Conservation (phyloP, 257 asterid genomes). For the Solanum raphanifolium region DNA sequence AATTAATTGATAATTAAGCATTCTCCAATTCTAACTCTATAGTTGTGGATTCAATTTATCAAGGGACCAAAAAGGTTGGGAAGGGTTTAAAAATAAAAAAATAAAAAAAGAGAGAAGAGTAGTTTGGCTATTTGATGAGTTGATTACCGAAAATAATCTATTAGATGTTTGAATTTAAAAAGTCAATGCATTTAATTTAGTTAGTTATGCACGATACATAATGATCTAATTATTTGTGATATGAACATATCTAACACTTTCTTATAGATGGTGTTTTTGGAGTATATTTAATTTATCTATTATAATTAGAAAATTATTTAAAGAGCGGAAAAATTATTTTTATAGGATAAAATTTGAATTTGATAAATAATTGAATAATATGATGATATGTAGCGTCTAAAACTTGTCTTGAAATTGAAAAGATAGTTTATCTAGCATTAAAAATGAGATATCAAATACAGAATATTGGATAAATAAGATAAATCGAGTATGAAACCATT, state of each 20-base stretch:
- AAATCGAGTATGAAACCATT: no score
- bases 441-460: no score
- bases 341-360: no score
- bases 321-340: not conserved
- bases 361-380: no score
- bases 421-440: no score
- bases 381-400: not conserved
- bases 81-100: no score
- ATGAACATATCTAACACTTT: not conserved
- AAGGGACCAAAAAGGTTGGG: no score
- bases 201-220: not conserved
- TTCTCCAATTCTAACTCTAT: not conserved
- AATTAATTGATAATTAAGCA: not conserved
- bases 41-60: not conserved
- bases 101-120: no score
- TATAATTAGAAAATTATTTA: no score
- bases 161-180: not conserved
- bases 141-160: not conserved
- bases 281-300: no score
- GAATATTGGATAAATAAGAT: rapidly evolving
- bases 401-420: no score
- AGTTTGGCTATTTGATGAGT: not conserved
- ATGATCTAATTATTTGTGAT: no score
- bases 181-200: not conserved
- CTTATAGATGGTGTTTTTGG: not conserved